These are phyloP conservation scores for Yamadazyma insecticola DNA, from an alignment of 805 yeast genomes.

Conservation along the genomic window DNA sequence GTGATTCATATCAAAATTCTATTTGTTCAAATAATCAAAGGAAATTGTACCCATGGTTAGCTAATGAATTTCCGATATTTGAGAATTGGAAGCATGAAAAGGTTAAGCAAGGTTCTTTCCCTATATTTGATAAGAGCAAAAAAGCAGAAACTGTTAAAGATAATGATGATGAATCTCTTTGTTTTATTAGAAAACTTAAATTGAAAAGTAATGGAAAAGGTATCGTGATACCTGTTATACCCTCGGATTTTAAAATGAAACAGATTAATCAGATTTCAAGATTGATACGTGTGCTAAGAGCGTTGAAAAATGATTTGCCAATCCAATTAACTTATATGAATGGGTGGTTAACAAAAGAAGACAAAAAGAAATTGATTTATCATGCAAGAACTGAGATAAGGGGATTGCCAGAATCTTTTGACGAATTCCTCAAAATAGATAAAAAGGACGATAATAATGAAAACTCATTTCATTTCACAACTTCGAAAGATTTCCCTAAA, in stretches of 20 bases:
- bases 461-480: conserved; percentile 2
- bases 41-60: conserved; percentile 27
- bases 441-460: too few relatives aligned
- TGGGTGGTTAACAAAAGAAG: conserved; percentile 6
- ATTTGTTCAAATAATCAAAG: conserved; percentile 12
- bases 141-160: background rate
- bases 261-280: conserved; percentile 17
- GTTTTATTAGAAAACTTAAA: conserved; percentile 12
- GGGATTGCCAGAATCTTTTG: conserved; percentile 10
- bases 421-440: conserved; percentile 2
- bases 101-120: conserved; percentile 9
- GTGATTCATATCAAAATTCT: conserved; percentile 1
- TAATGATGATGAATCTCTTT: conserved; percentile 1
- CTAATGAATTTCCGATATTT: conserved; percentile 17
- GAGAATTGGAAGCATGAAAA: conserved; percentile 13
- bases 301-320: conserved; percentile 23
- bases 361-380: conserved; percentile 9
- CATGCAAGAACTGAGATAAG: conserved; percentile 14
- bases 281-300: conserved; percentile 21
- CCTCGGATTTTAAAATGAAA: conserved; percentile 7
- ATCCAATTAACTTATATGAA: conserved; percentile 20
- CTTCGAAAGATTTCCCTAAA: conserved; percentile 12
- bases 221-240: conserved; percentile 26
- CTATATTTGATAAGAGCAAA: conserved; percentile 5
- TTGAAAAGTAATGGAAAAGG: conserved; percentile 21